Evolutionary conservation across 768 basidiomycete genomes (phyloP), one percentile per base, ranked within the genome.

Genomic region (Holtermanniella nyarrowii): DNA sequence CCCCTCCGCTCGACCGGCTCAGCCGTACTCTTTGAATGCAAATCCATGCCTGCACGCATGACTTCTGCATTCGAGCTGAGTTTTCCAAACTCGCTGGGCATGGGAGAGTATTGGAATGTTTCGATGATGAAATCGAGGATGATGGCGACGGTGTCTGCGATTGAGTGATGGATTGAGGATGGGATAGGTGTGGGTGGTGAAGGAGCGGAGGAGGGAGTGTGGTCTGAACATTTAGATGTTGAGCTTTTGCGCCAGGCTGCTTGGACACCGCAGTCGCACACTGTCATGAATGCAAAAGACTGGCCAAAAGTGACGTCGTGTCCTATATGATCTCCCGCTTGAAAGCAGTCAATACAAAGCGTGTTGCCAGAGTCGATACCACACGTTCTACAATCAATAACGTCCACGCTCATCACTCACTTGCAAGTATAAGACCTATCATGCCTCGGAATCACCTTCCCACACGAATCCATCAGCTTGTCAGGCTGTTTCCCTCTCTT

Each of bases 241-340:
- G 46, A 26, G 16, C 21, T 48, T 4, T 66, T 62, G 26, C 82
- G 78, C 89, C 90, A 97, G 1, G 88, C 87, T 63, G 93, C 85
- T 21, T 78, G 76, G 63, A 96, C 91, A 14, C 89, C 89, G 61
- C 93, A 96, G 71, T 96, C 90, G 66, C 95, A 99, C 60, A 87
- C 90, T 3, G 89, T 86, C 16, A 69, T 58, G 16, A 69, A 68
- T 5, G 89, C 86, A 0, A 86, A 83, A 60, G 95, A 89, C 52
- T 93, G 85, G 71, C 87, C 88, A 75, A 97, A 91, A 53, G 85
- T 84, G 60, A 96, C 82, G 58, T 88, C 93, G 74, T 97, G 93
- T 42, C 81, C 82, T 20, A 75, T 73, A 66, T 97, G 93, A 51
- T 84, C 78, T n/a, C 86, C 85, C 1, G 85, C 79, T 60, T 86